Base-by-base conservation (phyloP, 2,329 filamentous ascomycete genomes). In the Hypoxylon sp. region DNA sequence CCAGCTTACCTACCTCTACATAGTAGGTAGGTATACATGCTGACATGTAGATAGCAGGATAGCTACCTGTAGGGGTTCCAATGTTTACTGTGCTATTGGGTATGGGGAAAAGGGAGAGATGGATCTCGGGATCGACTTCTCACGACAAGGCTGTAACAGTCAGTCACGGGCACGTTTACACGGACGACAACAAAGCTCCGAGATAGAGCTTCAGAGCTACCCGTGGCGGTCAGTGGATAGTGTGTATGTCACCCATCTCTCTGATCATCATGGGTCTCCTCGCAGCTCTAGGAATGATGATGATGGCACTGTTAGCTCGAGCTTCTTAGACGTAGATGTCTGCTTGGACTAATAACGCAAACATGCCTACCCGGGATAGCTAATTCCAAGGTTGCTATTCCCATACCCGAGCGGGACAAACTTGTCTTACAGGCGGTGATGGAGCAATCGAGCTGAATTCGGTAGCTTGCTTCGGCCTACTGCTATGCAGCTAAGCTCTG, bases 271-370 rank as follows among this genome's bases (percentile, higher is more conserved):
- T 35, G 20, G 29, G 23, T 17, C 20, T 41, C 9, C 15, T 40
- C 29, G 15, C 18, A 35, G n/a, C 7, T 24, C 40, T 7, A 42
- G 48, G 47, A 57, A 58, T 58, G 60, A 45, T 42, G 43, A 60
- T 52, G 43, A 57, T 49, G 56, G 53, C 13, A 13, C 4, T 20
- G 17, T 18, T 38, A 21, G 21, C 15, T 41, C n/a, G n/a, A n/a
- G n/a, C n/a, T n/a, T n/a, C n/a, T n/a, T n/a, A n/a, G n/a, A n/a
- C n/a, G n/a, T n/a, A n/a, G n/a, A n/a, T n/a, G n/a, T n/a, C n/a
- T 53, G 48, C 42, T 48, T 53, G 47, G 15, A 1, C 11, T 24
- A 24, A 6, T 18, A 41, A 24, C 20, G 20, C 4, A 21, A 41
- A 20, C 15, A 38, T 21, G 35, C 31, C n/a, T 33, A 60, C 58